A percentile compares a stretch with the other conserved stretches of the same genome.
These are phyloP conservation scores for Pseudocercospora eumusae DNA, from an alignment of 2,329 filamentous ascomycete species.

Conservation along the genomic window DNA sequence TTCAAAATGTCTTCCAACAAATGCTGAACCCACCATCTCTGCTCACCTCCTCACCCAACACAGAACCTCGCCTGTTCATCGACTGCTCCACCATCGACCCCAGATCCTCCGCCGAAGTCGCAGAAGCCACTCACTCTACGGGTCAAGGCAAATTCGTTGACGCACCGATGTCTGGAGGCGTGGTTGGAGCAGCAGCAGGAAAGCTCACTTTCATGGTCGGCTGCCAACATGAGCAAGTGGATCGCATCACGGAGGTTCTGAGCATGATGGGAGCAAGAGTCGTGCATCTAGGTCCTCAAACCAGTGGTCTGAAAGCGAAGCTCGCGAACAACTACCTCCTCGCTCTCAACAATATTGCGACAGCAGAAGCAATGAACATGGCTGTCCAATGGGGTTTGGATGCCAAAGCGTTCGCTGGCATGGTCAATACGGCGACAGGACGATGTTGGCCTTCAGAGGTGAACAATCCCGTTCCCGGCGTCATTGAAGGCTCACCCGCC, in stretches of 20 bases:
- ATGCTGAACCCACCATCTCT: constrained; percentile 66
- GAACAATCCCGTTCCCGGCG: constrained; percentile 91
- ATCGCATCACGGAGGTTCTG: constrained; percentile 68
- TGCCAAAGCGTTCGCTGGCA: constrained; percentile 68
- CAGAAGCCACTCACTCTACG: constrained; percentile 66
- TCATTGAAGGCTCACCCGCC: constrained; percentile 74
- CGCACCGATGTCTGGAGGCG: constrained; percentile 94
- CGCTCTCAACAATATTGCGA: constrained; percentile 84
- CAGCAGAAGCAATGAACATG: constrained; percentile 67
- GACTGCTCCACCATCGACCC: constrained; percentile 97
- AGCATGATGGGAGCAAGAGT: constrained; percentile 83
- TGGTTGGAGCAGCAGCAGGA: constrained; percentile 83
- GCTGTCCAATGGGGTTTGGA: constrained; percentile 65
- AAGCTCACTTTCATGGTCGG: constrained; percentile 97
- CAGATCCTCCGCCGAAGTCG: constrained; percentile 75
- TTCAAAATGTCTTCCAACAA: constrained; percentile 75
- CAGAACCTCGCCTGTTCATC: constrained; percentile 74
- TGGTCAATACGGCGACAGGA: constrained; percentile 95
- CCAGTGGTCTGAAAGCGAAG: constrained; percentile 85
- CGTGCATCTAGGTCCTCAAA: constrained; percentile 81
- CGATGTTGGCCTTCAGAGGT: constrained; percentile 93
- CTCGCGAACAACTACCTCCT: constrained; percentile 97
- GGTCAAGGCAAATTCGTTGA: constrained; percentile 80
- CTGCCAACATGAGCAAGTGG: constrained; percentile 60
- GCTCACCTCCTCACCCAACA: constrained; percentile 50